These are phyloP conservation scores for Dinochytrium kinnereticum DNA, from an alignment of 371 early-diverging fungal species.

Conservation along the genomic window DNA sequence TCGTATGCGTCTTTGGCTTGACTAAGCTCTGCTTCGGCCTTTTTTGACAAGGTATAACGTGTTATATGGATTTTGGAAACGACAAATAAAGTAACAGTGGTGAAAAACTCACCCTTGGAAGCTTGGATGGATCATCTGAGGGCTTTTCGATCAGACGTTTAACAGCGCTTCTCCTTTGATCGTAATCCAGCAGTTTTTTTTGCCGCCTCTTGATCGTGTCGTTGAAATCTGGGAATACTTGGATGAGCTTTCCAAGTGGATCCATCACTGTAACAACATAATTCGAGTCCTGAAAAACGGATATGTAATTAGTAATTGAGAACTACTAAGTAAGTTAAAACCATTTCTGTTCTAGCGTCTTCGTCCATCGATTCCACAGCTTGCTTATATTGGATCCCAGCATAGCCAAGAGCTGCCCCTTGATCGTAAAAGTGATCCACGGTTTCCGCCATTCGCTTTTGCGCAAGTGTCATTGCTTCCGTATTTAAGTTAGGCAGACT, in stretches of 20 bases:
- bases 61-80: background rate
- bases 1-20: slow-evolving; percentile 81
- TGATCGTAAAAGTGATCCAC: slow-evolving; percentile 73
- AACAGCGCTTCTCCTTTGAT: slow-evolving; percentile 73
- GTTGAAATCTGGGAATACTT: slow-evolving; percentile 91
- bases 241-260: slow-evolving; percentile 82
- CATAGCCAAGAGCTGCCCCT: slow-evolving; percentile 45
- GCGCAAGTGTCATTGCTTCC: slow-evolving; percentile 80
- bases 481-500: background rate
- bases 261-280: slow-evolving; percentile 86
- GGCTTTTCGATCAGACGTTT: slow-evolving; percentile 82
- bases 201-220: slow-evolving; percentile 87
- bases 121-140: slow-evolving; percentile 71
- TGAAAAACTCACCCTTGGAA: slow-evolving; percentile 60
- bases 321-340: slow-evolving; percentile 28
- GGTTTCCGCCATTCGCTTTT: slow-evolving; percentile 79
- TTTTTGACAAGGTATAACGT: background rate
- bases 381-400: slow-evolving; percentile 72
- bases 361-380: slow-evolving; percentile 81
- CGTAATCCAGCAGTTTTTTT: slow-evolving; percentile 90
- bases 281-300: slow-evolving; percentile 63
- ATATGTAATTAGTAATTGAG: background rate
- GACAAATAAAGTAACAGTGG: background rate
- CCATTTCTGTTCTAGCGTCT: slow-evolving; percentile 75
- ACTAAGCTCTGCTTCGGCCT: slow-evolving; percentile 82